Base-by-base conservation (phyloP, 805 yeast genomes). In the Nadsonia fulvescens region DNA sequence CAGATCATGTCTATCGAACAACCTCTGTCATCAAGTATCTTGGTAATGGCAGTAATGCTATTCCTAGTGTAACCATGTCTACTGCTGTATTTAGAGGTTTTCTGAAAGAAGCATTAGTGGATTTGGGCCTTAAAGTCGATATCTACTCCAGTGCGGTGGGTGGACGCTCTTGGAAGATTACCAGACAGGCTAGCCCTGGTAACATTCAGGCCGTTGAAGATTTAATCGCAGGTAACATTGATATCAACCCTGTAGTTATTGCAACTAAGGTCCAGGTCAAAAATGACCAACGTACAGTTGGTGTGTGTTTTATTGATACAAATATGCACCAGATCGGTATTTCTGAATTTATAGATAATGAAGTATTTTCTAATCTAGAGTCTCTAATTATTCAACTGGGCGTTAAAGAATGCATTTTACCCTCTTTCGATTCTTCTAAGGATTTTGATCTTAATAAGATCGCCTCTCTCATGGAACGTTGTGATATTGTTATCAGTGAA, bases 321-420 rank as follows among this genome's bases (percentile, higher is more conserved):
- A 70, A 70, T 38, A 58, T 63, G 24, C 63, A 66, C 33, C 56
- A 58, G 16, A 57, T 89, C 16, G 82, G 89, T 12, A 52, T 82
- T 26, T 52, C 73, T 10, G 92, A 83, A 44, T 75, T 86, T 36
- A 63, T 64, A 6, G 99, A 89, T 46, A 82, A 79, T 42, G 96
- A 86, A 24, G 58, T 81, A 6, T 82, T 66, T 39, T 71, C 93
- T 2, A 86, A 83, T 43, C 49, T 86, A 34, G 96, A 89, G 46
- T 71, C 91, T 24, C 58, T 82, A 25, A 48, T 83, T 32, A 74
- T 89, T 37, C 99, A 89, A 47, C 54, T 82, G 18, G 93, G 93
- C 12, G 79, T 82, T 5, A 78, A 75, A 40, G 98, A 89, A 44
- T 71, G 81, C 20, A 44, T 89, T 9, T 39, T 86, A 5, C 72